Conservation (phyloP, 495 filamentous ascomycete species). For the Amphirosellinia nigrospora region DNA sequence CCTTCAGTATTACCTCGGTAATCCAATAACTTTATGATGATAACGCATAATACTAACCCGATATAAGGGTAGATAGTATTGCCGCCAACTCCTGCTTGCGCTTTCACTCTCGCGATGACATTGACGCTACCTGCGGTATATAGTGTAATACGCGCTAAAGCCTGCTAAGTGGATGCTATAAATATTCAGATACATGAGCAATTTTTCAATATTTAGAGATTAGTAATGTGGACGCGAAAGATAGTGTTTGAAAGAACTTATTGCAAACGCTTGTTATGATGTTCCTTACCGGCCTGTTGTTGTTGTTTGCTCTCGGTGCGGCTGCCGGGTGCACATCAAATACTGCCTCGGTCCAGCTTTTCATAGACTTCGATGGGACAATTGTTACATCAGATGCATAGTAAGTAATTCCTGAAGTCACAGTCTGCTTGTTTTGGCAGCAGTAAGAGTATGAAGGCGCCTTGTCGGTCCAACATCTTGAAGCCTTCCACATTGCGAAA, state of each 20-base stretch:
- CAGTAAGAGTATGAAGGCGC: background rate
- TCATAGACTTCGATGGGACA: conserved; percentile 21
- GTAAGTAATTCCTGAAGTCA: background rate
- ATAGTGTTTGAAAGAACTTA: background rate
- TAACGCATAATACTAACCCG: no score
- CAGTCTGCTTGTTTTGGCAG: background rate
- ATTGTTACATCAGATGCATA: conserved; percentile 18
- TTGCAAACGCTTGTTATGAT: background rate
- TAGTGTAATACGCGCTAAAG: background rate
- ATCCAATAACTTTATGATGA: no score
- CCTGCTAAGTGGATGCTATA: background rate
- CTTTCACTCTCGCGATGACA: background rate
- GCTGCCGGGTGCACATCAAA: background rate
- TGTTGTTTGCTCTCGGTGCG: conserved; percentile 5
- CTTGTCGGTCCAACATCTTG: background rate
- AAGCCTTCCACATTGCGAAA: background rate
- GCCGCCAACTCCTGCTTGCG: no score
- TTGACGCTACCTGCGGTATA: background rate
- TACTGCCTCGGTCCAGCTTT: conserved; percentile 7
- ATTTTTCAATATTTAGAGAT: background rate
- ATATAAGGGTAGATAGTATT: no score
- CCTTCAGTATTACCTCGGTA: no score
- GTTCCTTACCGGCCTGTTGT: background rate
- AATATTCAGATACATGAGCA: conserved; percentile 4
- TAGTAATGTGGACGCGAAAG: background rate